Conservation (phyloP, 768 basidiomycete species). For the Favolaschia claudopus region DNA sequence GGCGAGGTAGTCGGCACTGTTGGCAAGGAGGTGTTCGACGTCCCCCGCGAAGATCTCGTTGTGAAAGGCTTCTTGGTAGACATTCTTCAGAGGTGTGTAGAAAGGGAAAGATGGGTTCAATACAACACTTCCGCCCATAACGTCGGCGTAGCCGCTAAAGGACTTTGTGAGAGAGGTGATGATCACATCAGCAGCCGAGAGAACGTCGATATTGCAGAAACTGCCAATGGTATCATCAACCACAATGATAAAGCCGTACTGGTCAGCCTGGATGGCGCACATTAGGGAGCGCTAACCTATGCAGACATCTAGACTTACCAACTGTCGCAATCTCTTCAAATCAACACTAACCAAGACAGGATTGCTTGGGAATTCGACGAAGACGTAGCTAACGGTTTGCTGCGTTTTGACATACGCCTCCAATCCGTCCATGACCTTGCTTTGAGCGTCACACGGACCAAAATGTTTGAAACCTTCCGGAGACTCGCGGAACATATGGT, state of each 20-base stretch:
- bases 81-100: conserved; percentile 58
- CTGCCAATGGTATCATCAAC: conserved; percentile 84
- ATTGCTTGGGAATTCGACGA: background rate
- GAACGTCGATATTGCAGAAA: conserved; percentile 77
- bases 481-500: background rate
- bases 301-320: no score
- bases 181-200: conserved; percentile 73
- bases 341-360: background rate
- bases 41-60: conserved; percentile 78
- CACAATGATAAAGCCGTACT: conserved; percentile 73
- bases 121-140: conserved; percentile 85
- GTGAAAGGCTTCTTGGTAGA: conserved; percentile 58
- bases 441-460: background rate
- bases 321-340: background rate
- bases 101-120: conserved; percentile 68
- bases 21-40: conserved; percentile 83
- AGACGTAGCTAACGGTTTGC: background rate
- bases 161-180: conserved; percentile 80
- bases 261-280: conserved; percentile 60
- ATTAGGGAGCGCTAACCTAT: no score
- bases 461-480: conserved; percentile 1
- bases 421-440: background rate
- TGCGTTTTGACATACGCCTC: no score
- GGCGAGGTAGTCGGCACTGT: conserved; percentile 76
- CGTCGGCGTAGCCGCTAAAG: conserved; percentile 80